Base-by-base conservation (phyloP, 2,329 filamentous ascomycete genomes). In the Rhynchosporium agropyri region DNA sequence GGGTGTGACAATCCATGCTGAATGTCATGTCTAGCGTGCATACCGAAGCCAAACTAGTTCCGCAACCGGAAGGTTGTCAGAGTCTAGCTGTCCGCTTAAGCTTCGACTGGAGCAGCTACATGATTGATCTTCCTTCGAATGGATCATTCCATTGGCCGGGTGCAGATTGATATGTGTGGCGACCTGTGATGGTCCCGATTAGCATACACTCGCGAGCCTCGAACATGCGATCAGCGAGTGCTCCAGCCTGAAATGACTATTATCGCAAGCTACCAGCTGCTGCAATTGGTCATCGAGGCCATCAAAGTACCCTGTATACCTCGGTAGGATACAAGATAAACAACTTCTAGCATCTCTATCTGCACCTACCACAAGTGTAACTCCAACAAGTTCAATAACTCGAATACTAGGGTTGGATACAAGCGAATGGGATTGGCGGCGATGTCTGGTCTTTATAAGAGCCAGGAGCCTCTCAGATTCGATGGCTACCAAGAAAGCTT, bases 81-180 rank as follows among this genome's bases (percentile, higher is more conserved):
- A 26, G 43, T n/a, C 26, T 28, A 26, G 9, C 9, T 36, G 33
- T 36, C 33, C 33, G 46, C 20, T 49, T 49, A 49, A 49, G 46
- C 46, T 45, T 38, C 12, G 20, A 45, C 13, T 5, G 28, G 33
- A 20, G 45, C 29, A 31, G 43, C 43, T 46, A 7, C 54, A 3
- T 33, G 40, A 46, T 46, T 33, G 40, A 45, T 49, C 56, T 58
- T n/a, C 31, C 20, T 29, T 40, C 33, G 12, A 43, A 49, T n/a
- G 31, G 28, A 38, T 49, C 9, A 7, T 61, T 55, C 26, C 29
- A 36, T 50, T 62, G 53, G 60, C 54, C 45, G 60, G 36, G 36
- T 48, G 45, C 29, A 48, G 13, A 36, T 36, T 5, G 5, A 36
- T 36, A 36, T 36, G 33, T 36, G 33, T 36, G 33, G 33, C 9